Percentiles rank a stretch among this genome's conserved stretches.
Evolutionary conservation across 1,139 yeast species (phyloP).

Genomic region (Yamadazyma sp.): DNA sequence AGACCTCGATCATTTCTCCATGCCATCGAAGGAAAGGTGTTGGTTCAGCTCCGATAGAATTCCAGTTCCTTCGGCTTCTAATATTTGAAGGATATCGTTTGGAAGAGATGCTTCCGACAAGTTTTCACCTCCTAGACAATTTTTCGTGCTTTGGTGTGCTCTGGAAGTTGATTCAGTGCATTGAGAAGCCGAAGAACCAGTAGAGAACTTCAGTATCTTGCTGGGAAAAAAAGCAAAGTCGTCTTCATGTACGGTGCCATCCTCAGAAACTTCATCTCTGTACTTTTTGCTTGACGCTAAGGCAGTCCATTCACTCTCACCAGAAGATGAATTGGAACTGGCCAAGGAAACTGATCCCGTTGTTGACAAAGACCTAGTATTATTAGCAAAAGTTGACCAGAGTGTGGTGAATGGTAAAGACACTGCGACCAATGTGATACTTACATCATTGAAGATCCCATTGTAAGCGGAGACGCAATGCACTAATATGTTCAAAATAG

Average conservation of each 20-base stretch:
- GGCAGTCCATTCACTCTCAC: conserved; percentile 3
- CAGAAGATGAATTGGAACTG: conserved; percentile 11
- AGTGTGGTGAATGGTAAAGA: conserved; percentile 81
- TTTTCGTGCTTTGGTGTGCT: neutral
- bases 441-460: conserved; percentile 23
- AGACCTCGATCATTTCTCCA: too few species aligned
- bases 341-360: conserved; percentile 12
- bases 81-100: conserved; percentile 14
- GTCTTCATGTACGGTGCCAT: conserved; percentile 15
- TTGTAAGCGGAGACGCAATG: conserved; percentile 25
- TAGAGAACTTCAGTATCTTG: conserved; percentile 16
- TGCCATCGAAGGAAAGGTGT: too few species aligned
- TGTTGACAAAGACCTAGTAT: conserved; percentile 16
- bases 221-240: conserved; percentile 21
- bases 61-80: conserved; percentile 11
- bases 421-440: conserved; percentile 44
- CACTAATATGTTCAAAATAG: conserved; percentile 59
- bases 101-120: conserved; percentile 12
- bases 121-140: conserved; percentile 2
- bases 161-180: conserved; percentile 4
- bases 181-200: conserved; percentile 4
- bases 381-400: conserved; percentile 77
- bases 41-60: too few species aligned
- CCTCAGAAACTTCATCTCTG: conserved; percentile 7
- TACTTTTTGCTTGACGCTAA: neutral